These are phyloP conservation scores for Aspergillus sp. DNA, from an alignment of 2,329 filamentous ascomycete genomes.

Conservation along the genomic window DNA sequence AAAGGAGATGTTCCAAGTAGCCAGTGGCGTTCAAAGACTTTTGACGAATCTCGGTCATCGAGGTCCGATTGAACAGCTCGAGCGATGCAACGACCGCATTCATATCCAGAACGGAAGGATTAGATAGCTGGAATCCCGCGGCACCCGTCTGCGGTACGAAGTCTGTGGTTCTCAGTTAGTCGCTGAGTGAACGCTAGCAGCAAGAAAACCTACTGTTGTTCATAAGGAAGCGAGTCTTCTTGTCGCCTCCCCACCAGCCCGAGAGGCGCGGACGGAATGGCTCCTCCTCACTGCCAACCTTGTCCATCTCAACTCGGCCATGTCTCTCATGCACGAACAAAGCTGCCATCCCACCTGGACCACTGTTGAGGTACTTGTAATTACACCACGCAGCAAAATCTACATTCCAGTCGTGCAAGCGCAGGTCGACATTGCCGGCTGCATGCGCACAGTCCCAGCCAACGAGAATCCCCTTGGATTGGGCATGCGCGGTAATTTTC, in stretches of 20 bases:
- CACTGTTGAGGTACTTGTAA: constrained; percentile 91
- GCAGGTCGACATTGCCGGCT: constrained; percentile 77
- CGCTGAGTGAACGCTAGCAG: too few species aligned
- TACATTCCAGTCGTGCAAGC: constrained; percentile 83
- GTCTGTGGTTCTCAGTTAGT: constrained; percentile 33
- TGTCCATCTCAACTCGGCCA: constrained; percentile 48
- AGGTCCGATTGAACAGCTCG: constrained; percentile 71
- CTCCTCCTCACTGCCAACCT: constrained; percentile 40
- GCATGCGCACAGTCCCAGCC: constrained; percentile 91
- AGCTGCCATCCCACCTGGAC: constrained; percentile 78
- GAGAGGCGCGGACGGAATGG: constrained; percentile 67
- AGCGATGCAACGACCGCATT: constrained; percentile 73
- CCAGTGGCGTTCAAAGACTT: constrained; percentile 74
- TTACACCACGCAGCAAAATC: constrained; percentile 93
- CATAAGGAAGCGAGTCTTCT: constrained; percentile 77
- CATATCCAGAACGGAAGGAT: constrained; percentile 77
- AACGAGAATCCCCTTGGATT: constrained; percentile 68
- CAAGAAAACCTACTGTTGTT: constrained; percentile 54
- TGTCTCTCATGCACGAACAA: constrained; percentile 79
- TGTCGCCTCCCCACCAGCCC: constrained; percentile 88
- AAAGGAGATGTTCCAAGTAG: constrained; percentile 72
- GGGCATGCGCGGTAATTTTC: constrained; percentile 75
- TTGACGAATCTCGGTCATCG: constrained; percentile 66
- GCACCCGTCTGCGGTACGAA: constrained; percentile 79
- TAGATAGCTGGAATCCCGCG: constrained; percentile 80